Evolutionary conservation across 164 flowering plant species (phyloP).

Genomic region (Taxillus chinensis): DNA sequence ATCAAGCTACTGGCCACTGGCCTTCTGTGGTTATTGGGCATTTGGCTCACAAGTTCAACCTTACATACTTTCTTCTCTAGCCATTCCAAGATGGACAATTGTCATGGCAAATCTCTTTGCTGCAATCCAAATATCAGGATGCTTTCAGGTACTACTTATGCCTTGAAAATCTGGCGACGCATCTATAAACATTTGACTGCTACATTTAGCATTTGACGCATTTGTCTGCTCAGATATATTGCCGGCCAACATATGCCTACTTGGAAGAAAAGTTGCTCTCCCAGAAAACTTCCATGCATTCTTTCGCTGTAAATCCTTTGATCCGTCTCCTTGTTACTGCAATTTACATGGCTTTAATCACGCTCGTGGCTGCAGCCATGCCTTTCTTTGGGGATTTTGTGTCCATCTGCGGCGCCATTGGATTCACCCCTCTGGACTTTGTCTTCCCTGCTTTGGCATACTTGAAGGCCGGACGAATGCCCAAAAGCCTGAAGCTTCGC

Average conservation of each 20-base stretch:
- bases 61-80: conserved; percentile 41
- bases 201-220: not conserved
- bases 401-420: conserved; percentile 59
- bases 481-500: conserved; percentile 13
- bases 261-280: conserved; percentile 27
- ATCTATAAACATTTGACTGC: no score
- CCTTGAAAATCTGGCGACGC: not conserved
- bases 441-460: conserved; percentile 49
- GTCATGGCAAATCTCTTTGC: conserved; percentile 54
- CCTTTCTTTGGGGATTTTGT: conserved; percentile 68
- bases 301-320: conserved; percentile 4
- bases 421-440: conserved; percentile 61
- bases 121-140: conserved; percentile 48
- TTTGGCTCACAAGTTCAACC: conserved; percentile 53
- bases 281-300: not conserved
- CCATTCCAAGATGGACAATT: conserved; percentile 42
- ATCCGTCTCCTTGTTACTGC: conserved; percentile 23
- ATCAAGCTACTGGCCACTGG: conserved; percentile 46
- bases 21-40: conserved; percentile 58
- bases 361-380: conserved; percentile 45
- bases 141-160: conserved; percentile 41
- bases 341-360: conserved; percentile 30
- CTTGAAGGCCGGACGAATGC: conserved; percentile 42
- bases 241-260: conserved; percentile 52
- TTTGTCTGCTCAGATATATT: conserved; percentile 34